These are phyloP conservation scores for Solanum clarkiae DNA, from an alignment of 257 asterid species.

Conservation along the genomic window DNA sequence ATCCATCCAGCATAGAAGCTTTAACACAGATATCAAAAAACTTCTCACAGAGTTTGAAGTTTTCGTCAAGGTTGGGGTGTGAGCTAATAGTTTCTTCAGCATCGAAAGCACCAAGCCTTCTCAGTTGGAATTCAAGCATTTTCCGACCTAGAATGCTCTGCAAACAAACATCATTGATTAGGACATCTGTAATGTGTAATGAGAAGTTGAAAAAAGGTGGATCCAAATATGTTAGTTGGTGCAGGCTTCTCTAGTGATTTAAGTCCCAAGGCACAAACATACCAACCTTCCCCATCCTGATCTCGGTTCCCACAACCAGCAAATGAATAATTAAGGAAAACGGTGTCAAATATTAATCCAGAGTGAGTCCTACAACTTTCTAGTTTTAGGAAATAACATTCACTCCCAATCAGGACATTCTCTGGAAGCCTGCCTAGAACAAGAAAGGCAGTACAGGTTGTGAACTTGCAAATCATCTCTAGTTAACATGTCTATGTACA, in stretches of 20 bases:
- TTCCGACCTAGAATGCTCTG: slow-evolving; percentile 94
- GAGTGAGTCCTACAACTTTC: not conserved
- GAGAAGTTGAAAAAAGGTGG: not conserved
- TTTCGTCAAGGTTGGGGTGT: slow-evolving; percentile 59
- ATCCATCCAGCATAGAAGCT: not conserved
- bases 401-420: not conserved
- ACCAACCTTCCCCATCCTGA: not conserved
- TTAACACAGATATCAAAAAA: not conserved
- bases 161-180: not conserved
- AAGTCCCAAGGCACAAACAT: not conserved
- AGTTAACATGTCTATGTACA: not conserved
- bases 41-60: slow-evolving; percentile 59
- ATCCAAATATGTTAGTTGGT: not conserved
- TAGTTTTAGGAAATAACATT: not conserved
- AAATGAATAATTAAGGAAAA: not conserved
- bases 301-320: not conserved
- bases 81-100: slow-evolving; percentile 54
- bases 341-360: not conserved
- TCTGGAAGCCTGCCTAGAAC: not conserved
- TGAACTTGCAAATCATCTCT: not conserved
- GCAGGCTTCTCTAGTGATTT: not conserved
- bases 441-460: not conserved
- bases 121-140: slow-evolving; percentile 84
- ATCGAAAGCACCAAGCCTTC: slow-evolving; percentile 68
- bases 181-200: not conserved